Evolutionary conservation across 176 grass and related monocot species (phyloP), one percentile per base, ranked within the genome.

Genomic region (Neostapfia colusana): DNA sequence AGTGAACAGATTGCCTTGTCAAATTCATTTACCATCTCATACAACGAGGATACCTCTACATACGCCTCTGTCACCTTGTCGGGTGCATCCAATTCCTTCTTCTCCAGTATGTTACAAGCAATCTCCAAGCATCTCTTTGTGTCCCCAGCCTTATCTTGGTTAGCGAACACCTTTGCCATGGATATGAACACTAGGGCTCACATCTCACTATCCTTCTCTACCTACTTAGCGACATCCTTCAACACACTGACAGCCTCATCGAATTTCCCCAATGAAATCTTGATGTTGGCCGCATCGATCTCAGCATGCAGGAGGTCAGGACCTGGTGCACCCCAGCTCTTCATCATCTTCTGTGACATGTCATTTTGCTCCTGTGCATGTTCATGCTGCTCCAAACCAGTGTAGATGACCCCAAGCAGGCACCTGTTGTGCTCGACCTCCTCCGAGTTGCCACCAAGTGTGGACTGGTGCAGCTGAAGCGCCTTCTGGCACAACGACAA

Each of bases 391-490:
- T 98, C 95, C 28, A 94, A 80, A 1, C 91, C 91, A 1, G 91
- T 98, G 54, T 98, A 98, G 67, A 98, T 94, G 56, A 98, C 95
- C 8, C 89, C 91, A 20, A 98, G 91, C 75, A 98, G 78, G 36
- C 91, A 84, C 63, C 91, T 77, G 72, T 92, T 89, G 25, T 92
- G 86, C 0, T 91, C 95, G 0, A 92, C 91, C 89, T 98, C 95
- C 7, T 92, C 79, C 0, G 91, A 98, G 70, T 98, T 98, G 83
- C 68, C 84, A 37, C 95, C 95, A 1, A 93, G 87, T n/a, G 84
- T 73, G 3, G 18, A 77, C 64, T 82, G 59, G 48, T 97, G 95
- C 51, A 97, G 82, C 34, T 93, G 79, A 17, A 97, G 66, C 11
- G 95, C 91, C 59, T 91, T 93, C 51, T 88, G 86, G 73, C 95